phyloP scores from a whole-genome alignment of 2,329 filamentous ascomycete species.

The Beauveria australis region DNA sequence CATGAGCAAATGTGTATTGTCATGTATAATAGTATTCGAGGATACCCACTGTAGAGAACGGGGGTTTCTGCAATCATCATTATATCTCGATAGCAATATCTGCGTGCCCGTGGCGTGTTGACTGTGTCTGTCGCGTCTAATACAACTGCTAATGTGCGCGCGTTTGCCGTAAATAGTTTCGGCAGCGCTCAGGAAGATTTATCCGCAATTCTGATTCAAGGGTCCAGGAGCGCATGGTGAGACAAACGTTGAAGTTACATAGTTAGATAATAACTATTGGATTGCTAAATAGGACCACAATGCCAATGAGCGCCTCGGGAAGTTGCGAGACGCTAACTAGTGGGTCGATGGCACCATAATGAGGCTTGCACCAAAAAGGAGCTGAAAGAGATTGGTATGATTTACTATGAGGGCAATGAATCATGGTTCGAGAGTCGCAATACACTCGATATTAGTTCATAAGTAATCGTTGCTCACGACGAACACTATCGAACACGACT shows the following conservation, averaged over 20 bases:
- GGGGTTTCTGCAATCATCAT: not conserved
- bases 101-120: not conserved
- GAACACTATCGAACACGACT: no score
- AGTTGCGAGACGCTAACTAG: not conserved
- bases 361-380: constrained; percentile 5
- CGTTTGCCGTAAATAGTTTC: not conserved
- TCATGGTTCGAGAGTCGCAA: not conserved
- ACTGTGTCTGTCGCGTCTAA: not conserved
- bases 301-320: not conserved
- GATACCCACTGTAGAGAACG: not conserved
- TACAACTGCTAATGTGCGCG: not conserved
- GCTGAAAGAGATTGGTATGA: not conserved
- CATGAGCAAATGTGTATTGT: not conserved
- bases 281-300: no score
- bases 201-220: not conserved
- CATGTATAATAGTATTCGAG: no score
- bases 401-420: not conserved
- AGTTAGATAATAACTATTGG: no score
- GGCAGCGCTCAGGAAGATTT: not conserved
- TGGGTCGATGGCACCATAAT: constrained; percentile 7
- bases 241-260: not conserved
- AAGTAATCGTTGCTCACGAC: no score
- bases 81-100: not conserved
- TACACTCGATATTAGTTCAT: no score
- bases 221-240: not conserved